Base-by-base conservation (phyloP, 2,329 filamentous ascomycete genomes). In the Arthrobotrys iridis region DNA sequence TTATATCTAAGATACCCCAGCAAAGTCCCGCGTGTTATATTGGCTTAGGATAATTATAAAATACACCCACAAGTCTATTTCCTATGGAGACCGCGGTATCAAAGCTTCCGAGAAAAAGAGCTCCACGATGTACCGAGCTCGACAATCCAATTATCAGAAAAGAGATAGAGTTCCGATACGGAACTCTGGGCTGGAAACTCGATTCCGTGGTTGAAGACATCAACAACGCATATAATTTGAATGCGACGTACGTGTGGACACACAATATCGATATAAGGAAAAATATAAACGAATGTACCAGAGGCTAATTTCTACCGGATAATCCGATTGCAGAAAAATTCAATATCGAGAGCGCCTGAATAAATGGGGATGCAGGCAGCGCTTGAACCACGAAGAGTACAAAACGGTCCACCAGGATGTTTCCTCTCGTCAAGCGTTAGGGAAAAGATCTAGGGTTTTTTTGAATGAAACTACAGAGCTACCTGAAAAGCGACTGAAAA, bases 351-450 rank as follows among this genome's bases (percentile, higher is more conserved):
- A 55, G 11, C 52, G 65, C 10, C 20, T 68, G 18, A n/a, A 41
- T 10, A 68, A 68, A 26, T 68, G 65, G 65, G 65, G 65, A 1
- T 68, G 52, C 8, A 55, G 48, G 37, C 48, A 66, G 15, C 63
- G 63, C 22, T 20, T 65, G 3, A 65, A 65, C 3, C 30, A 45
- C 15, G 8, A 55, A 55, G 60, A 65, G 33, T 65, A 65, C 46
- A 11, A 57, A 52, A 43, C 15, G 7, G 28, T 65, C 7, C 24
- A 65, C 11, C 20, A 33, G 4, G 24, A 11, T 4, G 3, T 66
- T n/a, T 11, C 13, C 0, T 15, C n/a, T 5, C 65, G 65, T 5
- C 13, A 41, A 18, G 41, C 18, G 4, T 35, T 43, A 22, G 30
- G 55, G 0, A 68, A 50, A 20, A 7, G 6, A 3, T 68, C 65